These are phyloP conservation scores for Cyclospora cayetanensis DNA, from an alignment of 169 alveolate genomes.

Conservation along the genomic window DNA sequence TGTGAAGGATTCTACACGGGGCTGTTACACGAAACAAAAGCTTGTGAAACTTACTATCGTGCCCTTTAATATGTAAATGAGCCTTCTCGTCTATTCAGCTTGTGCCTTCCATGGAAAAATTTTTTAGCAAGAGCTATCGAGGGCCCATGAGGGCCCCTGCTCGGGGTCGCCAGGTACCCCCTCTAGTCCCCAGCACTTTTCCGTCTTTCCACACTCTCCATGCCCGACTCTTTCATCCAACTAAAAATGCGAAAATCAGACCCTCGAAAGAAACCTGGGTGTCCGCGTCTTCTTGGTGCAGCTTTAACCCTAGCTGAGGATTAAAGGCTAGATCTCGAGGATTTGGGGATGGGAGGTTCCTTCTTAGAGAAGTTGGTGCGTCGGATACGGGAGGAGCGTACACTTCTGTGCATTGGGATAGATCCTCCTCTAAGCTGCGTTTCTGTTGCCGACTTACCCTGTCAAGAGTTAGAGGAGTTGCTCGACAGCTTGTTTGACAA, in stretches of 20 bases:
- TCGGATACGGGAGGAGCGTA: slow-evolving; percentile 72
- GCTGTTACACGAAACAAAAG: too few relatives aligned
- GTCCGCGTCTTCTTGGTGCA: background rate
- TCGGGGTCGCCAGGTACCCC: too few relatives aligned
- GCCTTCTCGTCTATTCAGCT: too few relatives aligned
- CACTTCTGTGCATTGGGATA: slow-evolving; percentile 77
- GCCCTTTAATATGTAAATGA: too few relatives aligned
- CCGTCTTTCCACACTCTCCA: too few relatives aligned
- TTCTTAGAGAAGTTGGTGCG: slow-evolving; percentile 73
- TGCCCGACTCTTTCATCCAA: background rate
- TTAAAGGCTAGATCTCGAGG: background rate
- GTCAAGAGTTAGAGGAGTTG: background rate
- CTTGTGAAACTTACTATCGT: too few relatives aligned
- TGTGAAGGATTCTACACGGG: too few relatives aligned
- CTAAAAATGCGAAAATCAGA: background rate
- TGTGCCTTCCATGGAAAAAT: too few relatives aligned
- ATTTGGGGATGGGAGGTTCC: slow-evolving; percentile 48
- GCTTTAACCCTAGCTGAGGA: background rate
- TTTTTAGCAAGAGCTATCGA: too few relatives aligned
- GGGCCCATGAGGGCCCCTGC: too few relatives aligned
- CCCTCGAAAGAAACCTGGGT: background rate
- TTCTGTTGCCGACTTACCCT: background rate
- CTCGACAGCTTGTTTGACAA: slow-evolving; percentile 66
- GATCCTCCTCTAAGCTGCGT: slow-evolving; percentile 68
- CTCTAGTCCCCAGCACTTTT: too few relatives aligned